Percentiles rank a stretch among this genome's conserved stretches.
These are phyloP conservation scores for Glarea lozoyensis DNA, from an alignment of 495 filamentous ascomycete genomes.

Conservation along the genomic window DNA sequence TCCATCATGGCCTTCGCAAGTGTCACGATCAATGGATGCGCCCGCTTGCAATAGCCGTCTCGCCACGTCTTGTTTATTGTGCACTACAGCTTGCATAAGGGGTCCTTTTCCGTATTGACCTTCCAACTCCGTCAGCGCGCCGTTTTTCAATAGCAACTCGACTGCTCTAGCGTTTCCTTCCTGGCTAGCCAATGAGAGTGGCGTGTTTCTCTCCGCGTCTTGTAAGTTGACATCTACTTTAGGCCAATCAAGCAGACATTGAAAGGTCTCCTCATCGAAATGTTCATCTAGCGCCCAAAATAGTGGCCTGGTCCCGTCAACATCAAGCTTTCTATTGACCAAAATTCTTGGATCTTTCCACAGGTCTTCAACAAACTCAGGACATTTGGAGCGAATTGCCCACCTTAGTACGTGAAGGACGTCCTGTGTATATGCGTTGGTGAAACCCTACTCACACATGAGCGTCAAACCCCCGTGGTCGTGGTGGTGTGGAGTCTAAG, in stretches of 20 bases:
- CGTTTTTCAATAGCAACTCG: slow-evolving; percentile 18
- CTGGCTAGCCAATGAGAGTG: slow-evolving; percentile 22
- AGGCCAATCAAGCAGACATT: background rate
- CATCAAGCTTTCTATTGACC: background rate
- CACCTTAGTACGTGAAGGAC: background rate
- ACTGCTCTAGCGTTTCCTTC: slow-evolving; percentile 12
- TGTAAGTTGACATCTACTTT: background rate
- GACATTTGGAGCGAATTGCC: background rate
- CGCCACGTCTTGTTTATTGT: background rate
- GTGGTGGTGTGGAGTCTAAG: background rate
- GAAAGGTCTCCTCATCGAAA: background rate
- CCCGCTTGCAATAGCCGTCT: background rate
- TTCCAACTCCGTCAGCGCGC: slow-evolving; percentile 8
- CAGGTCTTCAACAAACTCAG: background rate
- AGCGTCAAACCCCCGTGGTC: background rate
- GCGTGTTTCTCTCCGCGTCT: background rate
- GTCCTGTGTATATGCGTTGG: background rate
- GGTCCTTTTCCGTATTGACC: background rate
- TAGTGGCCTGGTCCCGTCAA: background rate
- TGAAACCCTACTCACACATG: background rate
- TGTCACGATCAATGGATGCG: background rate
- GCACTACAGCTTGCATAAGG: background rate
- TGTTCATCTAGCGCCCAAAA: background rate
- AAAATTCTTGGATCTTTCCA: background rate
- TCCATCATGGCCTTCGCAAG: background rate